Evolutionary conservation across 129 eudicot species (phyloP).

Genomic region (Chrysanthemum lavandulifolium): DNA sequence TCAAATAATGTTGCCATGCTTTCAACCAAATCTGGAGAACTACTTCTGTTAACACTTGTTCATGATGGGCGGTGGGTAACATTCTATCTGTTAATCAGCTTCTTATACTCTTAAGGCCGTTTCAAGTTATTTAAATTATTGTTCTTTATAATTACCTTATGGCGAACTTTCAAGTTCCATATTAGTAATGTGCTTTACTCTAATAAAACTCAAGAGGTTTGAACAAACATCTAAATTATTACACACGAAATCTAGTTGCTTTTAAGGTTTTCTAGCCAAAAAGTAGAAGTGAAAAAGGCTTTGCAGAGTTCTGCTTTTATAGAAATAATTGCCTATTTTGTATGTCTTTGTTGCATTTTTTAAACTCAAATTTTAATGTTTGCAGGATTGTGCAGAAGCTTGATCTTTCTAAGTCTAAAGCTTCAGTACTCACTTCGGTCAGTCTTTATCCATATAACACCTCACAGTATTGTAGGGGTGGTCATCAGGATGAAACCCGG

Average conservation of each 20-base stretch:
- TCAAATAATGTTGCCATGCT: slow-evolving; percentile 91
- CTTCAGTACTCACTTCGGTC: slow-evolving; percentile 95
- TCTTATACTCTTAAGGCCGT: background rate
- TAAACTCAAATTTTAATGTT: background rate
- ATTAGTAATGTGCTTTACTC: background rate
- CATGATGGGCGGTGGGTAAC: slow-evolving; percentile 90
- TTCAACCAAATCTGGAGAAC: slow-evolving; percentile 90
- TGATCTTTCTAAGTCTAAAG: slow-evolving; percentile 92
- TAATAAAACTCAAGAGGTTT: no score
- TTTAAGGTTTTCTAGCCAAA: no score
- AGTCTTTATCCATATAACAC: slow-evolving; percentile 28
- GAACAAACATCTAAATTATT: no score
- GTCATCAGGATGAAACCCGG: no score
- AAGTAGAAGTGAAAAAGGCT: no score
- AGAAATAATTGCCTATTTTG: no score
- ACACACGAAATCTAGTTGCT: no score
- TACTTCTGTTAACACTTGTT: slow-evolving; percentile 77
- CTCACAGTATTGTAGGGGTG: background rate
- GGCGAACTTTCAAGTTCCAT: background rate
- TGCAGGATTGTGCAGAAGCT: slow-evolving; percentile 92
- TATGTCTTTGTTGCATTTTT: no score
- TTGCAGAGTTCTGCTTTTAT: no score
- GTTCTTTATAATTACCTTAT: background rate
- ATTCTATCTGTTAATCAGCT: slow-evolving; percentile 10
- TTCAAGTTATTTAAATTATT: slow-evolving; percentile 9